Evolutionary conservation across 108 stramenopile genomes (phyloP).

Genomic region (Seminavis robusta): DNA sequence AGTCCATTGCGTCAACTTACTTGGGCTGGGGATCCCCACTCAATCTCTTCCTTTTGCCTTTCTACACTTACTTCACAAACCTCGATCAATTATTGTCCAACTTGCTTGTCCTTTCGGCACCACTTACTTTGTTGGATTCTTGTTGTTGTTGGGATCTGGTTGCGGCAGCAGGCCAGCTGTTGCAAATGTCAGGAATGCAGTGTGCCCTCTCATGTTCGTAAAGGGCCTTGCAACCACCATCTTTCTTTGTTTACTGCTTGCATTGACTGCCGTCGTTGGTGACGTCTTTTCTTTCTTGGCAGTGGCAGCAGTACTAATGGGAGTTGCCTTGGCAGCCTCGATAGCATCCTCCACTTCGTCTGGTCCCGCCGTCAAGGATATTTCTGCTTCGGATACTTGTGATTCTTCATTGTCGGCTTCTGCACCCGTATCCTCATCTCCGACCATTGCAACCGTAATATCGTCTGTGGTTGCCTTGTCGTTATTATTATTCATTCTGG

Average conservation of each 20-base stretch:
- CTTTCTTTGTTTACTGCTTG: slow-evolving; percentile 24
- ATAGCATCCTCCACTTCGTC: slow-evolving; percentile 4
- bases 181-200: slow-evolving; percentile 95
- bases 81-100: too few species aligned
- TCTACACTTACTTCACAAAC: too few species aligned
- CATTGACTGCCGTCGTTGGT: slow-evolving; percentile 3
- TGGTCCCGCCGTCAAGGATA: slow-evolving; percentile 1
- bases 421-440: slow-evolving; percentile 17
- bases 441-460: too few species aligned
- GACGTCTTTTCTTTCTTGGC: slow-evolving; percentile 9
- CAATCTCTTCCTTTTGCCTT: too few species aligned
- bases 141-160: too few species aligned
- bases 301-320: not conserved
- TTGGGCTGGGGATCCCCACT: too few species aligned
- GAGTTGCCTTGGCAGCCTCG: not conserved
- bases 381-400: too few species aligned
- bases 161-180: slow-evolving; percentile 57
- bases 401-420: slow-evolving; percentile 12
- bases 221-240: slow-evolving; percentile 73
- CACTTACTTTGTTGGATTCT: too few species aligned
- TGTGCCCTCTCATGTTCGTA: slow-evolving; percentile 91
- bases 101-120: too few species aligned
- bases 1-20: too few species aligned
- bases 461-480: not conserved
- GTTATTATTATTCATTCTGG: not conserved